Percentiles rank a stretch among this genome's conserved stretches.
These are phyloP conservation scores for Hypoxylon sp. DNA, from an alignment of 2,329 filamentous ascomycete genomes.

Conservation along the genomic window DNA sequence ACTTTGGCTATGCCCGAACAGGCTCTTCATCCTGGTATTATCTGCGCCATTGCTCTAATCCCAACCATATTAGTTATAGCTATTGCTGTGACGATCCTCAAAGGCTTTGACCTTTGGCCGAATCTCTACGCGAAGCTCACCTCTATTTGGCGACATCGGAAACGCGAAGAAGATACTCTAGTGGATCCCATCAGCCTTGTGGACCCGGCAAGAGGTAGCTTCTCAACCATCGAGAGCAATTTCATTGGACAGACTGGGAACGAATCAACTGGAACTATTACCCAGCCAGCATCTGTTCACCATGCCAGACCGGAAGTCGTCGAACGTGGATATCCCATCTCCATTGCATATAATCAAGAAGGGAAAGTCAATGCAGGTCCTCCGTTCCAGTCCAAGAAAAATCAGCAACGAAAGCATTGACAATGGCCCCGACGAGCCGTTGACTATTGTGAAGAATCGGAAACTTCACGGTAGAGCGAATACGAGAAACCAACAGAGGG, in stretches of 20 bases:
- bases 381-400: slow-evolving; percentile 32
- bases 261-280: slow-evolving; percentile 14
- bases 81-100: slow-evolving; percentile 45
- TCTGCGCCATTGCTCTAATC: slow-evolving; percentile 41
- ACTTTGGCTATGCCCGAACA: slow-evolving; percentile 40
- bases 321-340: slow-evolving; percentile 35
- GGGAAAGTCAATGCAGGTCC: slow-evolving; percentile 39
- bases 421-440: slow-evolving; percentile 36
- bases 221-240: slow-evolving; percentile 39
- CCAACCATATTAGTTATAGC: slow-evolving; percentile 49
- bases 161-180: too few species aligned
- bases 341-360: slow-evolving; percentile 44
- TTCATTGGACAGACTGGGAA: slow-evolving; percentile 39
- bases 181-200: background rate
- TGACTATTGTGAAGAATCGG: slow-evolving; percentile 43
- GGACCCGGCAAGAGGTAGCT: slow-evolving; percentile 24
- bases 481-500: slow-evolving; percentile 6
- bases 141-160: too few species aligned
- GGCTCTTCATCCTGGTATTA: slow-evolving; percentile 36
- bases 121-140: too few species aligned
- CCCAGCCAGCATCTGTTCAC: slow-evolving; percentile 20
- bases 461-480: slow-evolving; percentile 21
- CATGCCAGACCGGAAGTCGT: slow-evolving; percentile 19
- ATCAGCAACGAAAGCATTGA: slow-evolving; percentile 37
- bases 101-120: slow-evolving; percentile 40